phyloP scores from a whole-genome alignment of 129 eudicot species.

The carrot (Daucus carota) region DH1_v3.0 NC_030385.2:31182001-31182500 shows the following conservation, averaged over 20 bases:
- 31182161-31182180: neutral
- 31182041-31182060: too few relatives aligned
- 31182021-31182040: too few relatives aligned
- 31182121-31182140: neutral
- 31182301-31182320: neutral
- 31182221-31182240: neutral
- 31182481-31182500: neutral
- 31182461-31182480: neutral
- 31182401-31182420: slow-evolving; percentile 27
- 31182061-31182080: neutral
- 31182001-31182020: too few relatives aligned
- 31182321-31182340: neutral
- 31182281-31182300: neutral
- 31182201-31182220: slow-evolving; percentile 10
- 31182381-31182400: slow-evolving; percentile 11
- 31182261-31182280: neutral
- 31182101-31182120: neutral
- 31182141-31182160: neutral
- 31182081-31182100: neutral
- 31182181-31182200: neutral
- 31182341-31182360: neutral
- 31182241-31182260: neutral
- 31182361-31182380: slow-evolving; percentile 22
- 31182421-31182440: neutral
- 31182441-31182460: neutral